These are phyloP conservation scores for Oenanthe javanica DNA, from an alignment of 140 eudicot species.

Conservation along the genomic window DNA sequence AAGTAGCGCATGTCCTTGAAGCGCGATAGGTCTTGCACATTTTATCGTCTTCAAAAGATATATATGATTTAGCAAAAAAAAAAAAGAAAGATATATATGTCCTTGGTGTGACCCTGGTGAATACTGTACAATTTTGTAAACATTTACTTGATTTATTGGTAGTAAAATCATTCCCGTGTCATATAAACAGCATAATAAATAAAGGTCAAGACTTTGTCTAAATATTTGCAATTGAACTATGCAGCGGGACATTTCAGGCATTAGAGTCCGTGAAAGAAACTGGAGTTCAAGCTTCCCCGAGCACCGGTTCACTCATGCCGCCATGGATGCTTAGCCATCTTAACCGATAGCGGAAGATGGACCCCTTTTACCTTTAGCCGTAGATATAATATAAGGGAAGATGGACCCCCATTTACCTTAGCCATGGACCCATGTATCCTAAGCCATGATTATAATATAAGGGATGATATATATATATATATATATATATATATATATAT, in stretches of 20 bases:
- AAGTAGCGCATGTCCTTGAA: not conserved
- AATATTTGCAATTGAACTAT: not conserved
- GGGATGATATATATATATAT: not conserved
- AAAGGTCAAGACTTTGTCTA: not conserved
- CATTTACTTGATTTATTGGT: not conserved
- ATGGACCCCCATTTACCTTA: no score
- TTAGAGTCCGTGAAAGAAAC: not conserved
- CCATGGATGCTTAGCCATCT: slow-evolving; percentile 46
- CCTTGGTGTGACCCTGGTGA: no score
- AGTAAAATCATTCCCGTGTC: no score
- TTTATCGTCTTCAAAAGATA: no score
- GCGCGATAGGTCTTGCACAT: not conserved
- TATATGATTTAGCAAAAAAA: no score
- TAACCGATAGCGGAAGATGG: slow-evolving; percentile 7
- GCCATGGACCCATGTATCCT: not conserved
- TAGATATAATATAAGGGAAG: not conserved
- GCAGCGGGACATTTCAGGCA: slow-evolving; percentile 36
- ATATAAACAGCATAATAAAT: not conserved
- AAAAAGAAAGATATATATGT: no score
- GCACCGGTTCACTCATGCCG: slow-evolving; percentile 34
- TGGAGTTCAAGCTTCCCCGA: slow-evolving; percentile 21
- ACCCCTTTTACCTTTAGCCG: not conserved
- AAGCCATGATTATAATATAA: not conserved
- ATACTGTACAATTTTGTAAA: no score
- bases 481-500: no score